Base-by-base conservation (phyloP, 192 early-diverging fungal genomes). In the Backusella mclennaniae region DNA sequence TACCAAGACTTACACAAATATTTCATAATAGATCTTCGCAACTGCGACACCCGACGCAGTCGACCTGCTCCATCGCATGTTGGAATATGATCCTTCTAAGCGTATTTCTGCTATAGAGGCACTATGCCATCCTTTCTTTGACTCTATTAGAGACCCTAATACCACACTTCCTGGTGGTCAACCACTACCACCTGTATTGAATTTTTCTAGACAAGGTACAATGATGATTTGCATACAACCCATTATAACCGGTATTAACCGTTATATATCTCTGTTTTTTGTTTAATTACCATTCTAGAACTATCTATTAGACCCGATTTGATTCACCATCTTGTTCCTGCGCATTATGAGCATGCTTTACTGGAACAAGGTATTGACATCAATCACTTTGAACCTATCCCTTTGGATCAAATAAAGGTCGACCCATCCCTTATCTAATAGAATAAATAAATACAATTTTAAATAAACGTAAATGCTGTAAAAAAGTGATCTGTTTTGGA, bases 91-190 rank as follows among this genome's bases (percentile, higher is more conserved):
- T 33, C 97, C 97, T 11, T 77, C 85, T 17, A 84, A 86, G 66
- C 90, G 97, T 33, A 87, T 93, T 76, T 95, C 92, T n/a, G 92
- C 96, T 35, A 90, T 97, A 77, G 94, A 97, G 82, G 96, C 97
- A 21, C 89, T 99, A 89, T 87, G 90, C 68, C 94, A 97, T 80
- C 92, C 92, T 35, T 99, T 98, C 89, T 99, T 99, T 89, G 96
- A 99, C 84, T 96, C 97, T 80, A 88, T 99, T 83, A 89, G 97
- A 68, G 81, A 91, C 59, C 94, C 94, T n/a, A 91, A 89, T 39
- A 93, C 95, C 9, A 88, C 82, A 76, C 83, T 98, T 77, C 89
- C 92, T 56, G 95, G 90, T 77, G 97, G 96, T 56, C 82, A 87
- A 75, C 89, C 92, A 21, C 85, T 98, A 36, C 97, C 97, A 9